Base-by-base conservation (phyloP, 2,329 filamentous ascomycete species). In the Phyllosticta citrichinensis region DNA sequence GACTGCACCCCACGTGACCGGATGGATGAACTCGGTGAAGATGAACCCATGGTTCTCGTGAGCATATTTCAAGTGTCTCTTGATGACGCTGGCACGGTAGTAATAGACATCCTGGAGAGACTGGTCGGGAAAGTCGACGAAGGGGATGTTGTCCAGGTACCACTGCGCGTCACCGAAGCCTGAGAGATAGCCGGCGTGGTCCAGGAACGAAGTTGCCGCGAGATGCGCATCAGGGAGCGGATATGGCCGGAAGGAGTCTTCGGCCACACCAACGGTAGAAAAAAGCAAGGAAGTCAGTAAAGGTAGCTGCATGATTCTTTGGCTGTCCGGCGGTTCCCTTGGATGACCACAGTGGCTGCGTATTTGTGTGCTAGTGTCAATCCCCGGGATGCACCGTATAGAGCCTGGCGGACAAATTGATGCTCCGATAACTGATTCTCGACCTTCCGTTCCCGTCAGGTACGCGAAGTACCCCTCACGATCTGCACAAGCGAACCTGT, bases 81-180 rank as follows among this genome's bases (percentile, higher is more conserved):
- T 73, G 59, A 76, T 69, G 5, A 75, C 70, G 11, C 72, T 72
- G 67, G 74, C 74, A 50, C 76, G 72, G 63, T 79, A 79, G 64
- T 79, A 79, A 63, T 78, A 79, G 19, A 79, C 75, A 62, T 77
- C 73, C 63, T 77, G 72, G 57, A 78, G 71, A 20, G 72, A 66
- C 54, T 69, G 40, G 62, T 77, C 72, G 17, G 76, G 76, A 19
- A 77, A 69, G 40, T 78, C 75, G n/a, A 79, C 71, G 53, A 73
- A 74, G 5, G 76, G 76, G 33, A 79, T 76, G 61, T 77, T 78
- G 58, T 73, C 64, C 27, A 69, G 64, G 55, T 70, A 70, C 67
- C 69, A 74, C 3, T 61, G 62, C 9, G 62, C 60, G 50, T 67
- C 64, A 51, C 64, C 67, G 2, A 68, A 63, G 5, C 54, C 40